Percentiles rank a stretch among this genome's conserved stretches.
phyloP scores from a whole-genome alignment of 352 stramenopile species.

The Phytophthora sp. region DNA sequence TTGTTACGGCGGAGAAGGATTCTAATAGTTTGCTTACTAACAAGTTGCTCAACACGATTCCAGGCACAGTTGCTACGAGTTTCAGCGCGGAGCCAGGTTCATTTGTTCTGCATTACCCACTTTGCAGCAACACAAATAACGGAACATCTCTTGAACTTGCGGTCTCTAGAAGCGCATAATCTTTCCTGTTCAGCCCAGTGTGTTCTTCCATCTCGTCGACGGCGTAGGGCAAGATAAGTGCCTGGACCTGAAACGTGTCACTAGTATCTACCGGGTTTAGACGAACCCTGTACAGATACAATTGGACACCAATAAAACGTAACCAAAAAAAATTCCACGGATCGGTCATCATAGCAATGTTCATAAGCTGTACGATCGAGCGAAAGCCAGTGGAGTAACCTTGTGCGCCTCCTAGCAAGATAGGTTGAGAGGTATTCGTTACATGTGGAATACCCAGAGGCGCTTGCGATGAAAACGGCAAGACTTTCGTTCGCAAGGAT shows the following conservation, averaged over 20 bases:
- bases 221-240: conserved; percentile 36
- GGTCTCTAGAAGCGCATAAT: conserved; percentile 28
- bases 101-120: not conserved
- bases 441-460: no score
- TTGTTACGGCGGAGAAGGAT: no score
- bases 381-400: no score
- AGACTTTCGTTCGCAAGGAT: no score
- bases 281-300: conserved; percentile 40
- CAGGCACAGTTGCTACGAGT: no score
- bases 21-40: no score
- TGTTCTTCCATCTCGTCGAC: conserved; percentile 32
- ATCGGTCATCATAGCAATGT: conserved; percentile 56
- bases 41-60: no score
- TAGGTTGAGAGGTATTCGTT: no score
- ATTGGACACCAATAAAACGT: conserved; percentile 25
- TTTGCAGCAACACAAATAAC: conserved; percentile 11
- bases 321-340: conserved; percentile 47
- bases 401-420: not conserved
- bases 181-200: conserved; percentile 17
- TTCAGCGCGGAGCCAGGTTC: no score
- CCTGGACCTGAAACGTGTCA: no score
- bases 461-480: not conserved
- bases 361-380: conserved; percentile 47
- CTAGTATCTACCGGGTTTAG: no score
- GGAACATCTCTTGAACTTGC: conserved; percentile 26